Evolutionary conservation across 2,329 filamentous ascomycete genomes (phyloP), one percentile per base, ranked within the genome.

Genomic region (Hypoxylon sp.): DNA sequence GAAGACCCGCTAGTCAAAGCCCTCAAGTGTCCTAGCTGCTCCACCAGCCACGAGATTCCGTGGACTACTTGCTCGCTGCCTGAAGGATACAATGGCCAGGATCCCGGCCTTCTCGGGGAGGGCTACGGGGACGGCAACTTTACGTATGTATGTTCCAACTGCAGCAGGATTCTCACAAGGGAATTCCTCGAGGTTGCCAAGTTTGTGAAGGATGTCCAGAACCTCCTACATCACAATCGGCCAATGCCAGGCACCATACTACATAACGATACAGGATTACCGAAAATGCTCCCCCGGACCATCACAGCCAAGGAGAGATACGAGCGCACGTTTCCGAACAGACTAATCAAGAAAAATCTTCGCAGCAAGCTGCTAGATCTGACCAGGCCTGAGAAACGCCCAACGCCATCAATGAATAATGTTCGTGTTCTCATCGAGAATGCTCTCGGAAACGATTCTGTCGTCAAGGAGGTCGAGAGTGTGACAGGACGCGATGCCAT

Each of bases 221-320:
- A 73, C 0, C 80, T 92, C 0, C 70, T 87, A 2, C 63, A 76
- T 2, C 70, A 81, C 2, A 70, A 81, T 12, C 74, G 79, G 1
- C 88, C 90, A 0, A 87, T 94, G 81, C 88, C 90, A 0, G 91
- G 91, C 1, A 93, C 91, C 0, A 75, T 93, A 3, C 81, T 93
- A 6, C 81, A 87, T 7, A 74, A 83, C 0, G 75, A 78, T 1
- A 81, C 73, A 0, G 91, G 91, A 0, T 76, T 80, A 14, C 86
- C 88, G 2, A 59, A 80, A 29, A 53, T 68, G 1, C 69, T 80
- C 1, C 73, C 71, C 27, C 9, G 27, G 1, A 11, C 1, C 30
- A 65, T 16, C 43, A 59, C 5, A 23, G 67, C 59, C 25, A 71
- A 29, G 48, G 11, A 75, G 2, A 71, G 68, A 9, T 71, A 71